Base-by-base conservation (phyloP, 1,284 basidiomycete species). In the Irpex sp. region DNA sequence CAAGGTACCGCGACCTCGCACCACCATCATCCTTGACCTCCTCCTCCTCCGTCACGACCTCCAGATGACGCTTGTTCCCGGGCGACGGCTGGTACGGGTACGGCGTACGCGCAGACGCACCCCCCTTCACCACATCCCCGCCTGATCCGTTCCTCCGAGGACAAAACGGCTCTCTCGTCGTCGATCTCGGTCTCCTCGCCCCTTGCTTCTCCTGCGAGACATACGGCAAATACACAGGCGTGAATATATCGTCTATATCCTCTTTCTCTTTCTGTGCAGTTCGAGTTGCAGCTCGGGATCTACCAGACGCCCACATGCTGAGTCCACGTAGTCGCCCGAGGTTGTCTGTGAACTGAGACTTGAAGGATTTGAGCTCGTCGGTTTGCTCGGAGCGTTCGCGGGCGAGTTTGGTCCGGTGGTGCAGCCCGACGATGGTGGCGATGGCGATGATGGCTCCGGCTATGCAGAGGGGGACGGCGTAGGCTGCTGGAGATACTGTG, bases 391-490 rank as follows among this genome's bases (percentile, higher is more conserved):
- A 59, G 54, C 68, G 73, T 54, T 76, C 73, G 2, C 57, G 49
- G 19, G 64, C 62, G 55, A 75, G 70, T 62, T 70, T 65, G 58
- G 71, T 68, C 19, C 69, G 68, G 51, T 75, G 73, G 49, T 71
- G 68, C 13, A 71, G 49, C 46, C 65, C 65, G 33, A 81, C 68
- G 11, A 69, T 70, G 39, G 69, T 66, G 0, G 79, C 80, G 31
- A 75, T 66, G 19, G 83, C 63, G 39, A 81, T 64, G 63, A 83
- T 76, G 19, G 72, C 73, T 35, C 72, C 74, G 19, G 81, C 74
- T 60, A 80, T 72, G 3, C 79, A 77, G 39, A 83, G 73, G 0
- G 81, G 82, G 19, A 82, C 74, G 13, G 78, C 80, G 59, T 79
- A 75, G 1, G 80, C 79, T 0, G 77, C 79, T 31, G 73, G 69